Base-by-base conservation (phyloP, 805 yeast species). In the Barnettozyma californica region DNA sequence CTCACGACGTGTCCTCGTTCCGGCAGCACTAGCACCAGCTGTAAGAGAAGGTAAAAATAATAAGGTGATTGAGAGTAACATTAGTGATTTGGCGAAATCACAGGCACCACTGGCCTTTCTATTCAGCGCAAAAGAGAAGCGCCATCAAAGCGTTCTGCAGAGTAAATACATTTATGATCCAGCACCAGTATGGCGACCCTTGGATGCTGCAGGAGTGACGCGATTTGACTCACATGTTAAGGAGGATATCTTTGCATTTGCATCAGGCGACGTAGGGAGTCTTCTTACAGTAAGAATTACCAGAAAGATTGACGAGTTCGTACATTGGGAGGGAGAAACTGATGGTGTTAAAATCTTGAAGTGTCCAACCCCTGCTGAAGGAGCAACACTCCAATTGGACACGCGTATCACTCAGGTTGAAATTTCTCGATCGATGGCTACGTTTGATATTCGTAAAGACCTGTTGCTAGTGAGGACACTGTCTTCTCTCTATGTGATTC, bases 341-440 rank as follows among this genome's bases (percentile, higher is more conserved):
- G 42, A 45, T 26, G 25, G 26, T 9, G 14, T 31, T 7, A 40
- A 40, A 27, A 38, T 31, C 4, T 16, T 51, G 23, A 45, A 42
- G 8, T n/a, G 46, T 13, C 57, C 55, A 1, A 33, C n/a, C 5
- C 41, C 56, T 5, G 55, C 51, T 6, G 41, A 38, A 16, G 56
- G 57, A 9, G 43, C 47, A 0, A 34, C 53, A 1, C 21, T 68
- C 11, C 59, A 64, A 11, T 45, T 74, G 16, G 56, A 66, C 5
- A 68, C 74, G 3, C 61, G 69, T 2, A 74, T 77, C 9, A 68
- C 67, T 43, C 75, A 70, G 45, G 68, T 77, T 4, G 64, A 65
- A 36, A 55, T 71, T 3, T 63, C 70, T 9, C 53, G 55, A 11
- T 38, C 62, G 1, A 52, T 65, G 1, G 44, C 61, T 4, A 34